phyloP scores from a whole-genome alignment of 169 alveolate species.

The Cryptosporidium sp. region DNA sequence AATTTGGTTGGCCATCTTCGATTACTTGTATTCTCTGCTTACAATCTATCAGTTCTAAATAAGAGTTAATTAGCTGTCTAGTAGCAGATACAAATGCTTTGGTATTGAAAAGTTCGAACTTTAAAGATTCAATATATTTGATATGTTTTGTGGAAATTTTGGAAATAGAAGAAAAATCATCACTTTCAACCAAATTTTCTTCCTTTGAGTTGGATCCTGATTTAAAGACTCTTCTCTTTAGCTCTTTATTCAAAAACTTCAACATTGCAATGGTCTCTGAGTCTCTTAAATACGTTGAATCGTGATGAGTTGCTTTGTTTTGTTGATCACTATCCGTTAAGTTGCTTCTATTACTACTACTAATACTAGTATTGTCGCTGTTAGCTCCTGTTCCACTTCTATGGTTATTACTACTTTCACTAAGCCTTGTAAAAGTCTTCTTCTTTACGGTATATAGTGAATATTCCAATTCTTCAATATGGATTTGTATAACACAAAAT shows the following conservation, averaged over 20 bases:
- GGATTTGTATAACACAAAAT: conserved; percentile 21
- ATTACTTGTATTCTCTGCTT: conserved; percentile 52
- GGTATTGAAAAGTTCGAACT: background rate
- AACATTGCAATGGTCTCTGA: conserved; percentile 34
- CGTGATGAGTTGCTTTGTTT: background rate
- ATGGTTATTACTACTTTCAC: background rate
- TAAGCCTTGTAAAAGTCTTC: background rate
- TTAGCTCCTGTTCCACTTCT: background rate
- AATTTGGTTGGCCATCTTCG: background rate
- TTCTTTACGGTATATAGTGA: conserved; percentile 44
- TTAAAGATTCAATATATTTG: conserved; percentile 38
- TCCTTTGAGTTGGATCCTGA: background rate
- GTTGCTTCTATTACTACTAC: background rate
- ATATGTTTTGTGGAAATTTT: conserved; percentile 5
- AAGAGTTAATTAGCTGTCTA: conserved; percentile 61
- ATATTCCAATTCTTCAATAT: conserved; percentile 39
- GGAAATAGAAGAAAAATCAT: background rate
- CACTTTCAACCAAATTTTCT: background rate
- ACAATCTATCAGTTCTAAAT: conserved; percentile 59
- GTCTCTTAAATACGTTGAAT: conserved; percentile 49
- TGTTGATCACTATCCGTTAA: background rate
- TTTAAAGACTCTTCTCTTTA: conserved; percentile 4
- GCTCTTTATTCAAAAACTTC: conserved; percentile 35
- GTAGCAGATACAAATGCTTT: conserved; percentile 26
- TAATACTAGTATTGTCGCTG: too few species aligned